phyloP scores from a whole-genome alignment of 2,329 filamentous ascomycete species.

The Microascus cirrosus region DNA sequence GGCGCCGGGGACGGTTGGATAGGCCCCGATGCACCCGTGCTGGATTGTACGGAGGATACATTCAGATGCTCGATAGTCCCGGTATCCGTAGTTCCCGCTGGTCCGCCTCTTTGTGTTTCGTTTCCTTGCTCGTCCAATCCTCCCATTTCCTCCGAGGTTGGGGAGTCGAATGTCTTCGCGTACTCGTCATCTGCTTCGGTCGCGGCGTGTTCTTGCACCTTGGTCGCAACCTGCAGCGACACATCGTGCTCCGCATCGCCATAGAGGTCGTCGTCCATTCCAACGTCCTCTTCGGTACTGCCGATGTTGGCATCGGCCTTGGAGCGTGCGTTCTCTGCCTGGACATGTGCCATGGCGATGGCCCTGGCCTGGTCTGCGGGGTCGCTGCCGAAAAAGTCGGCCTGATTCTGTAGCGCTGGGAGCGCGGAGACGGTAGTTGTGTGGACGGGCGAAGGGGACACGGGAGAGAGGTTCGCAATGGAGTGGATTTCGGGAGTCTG shows the following conservation, averaged over 20 bases:
- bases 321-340: not conserved
- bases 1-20: slow-evolving; percentile 7
- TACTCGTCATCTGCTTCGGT: slow-evolving; percentile 32
- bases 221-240: slow-evolving; percentile 13
- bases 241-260: slow-evolving; percentile 24
- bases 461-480: slow-evolving; percentile 38
- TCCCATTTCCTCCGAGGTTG: not conserved
- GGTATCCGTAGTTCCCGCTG: slow-evolving; percentile 13
- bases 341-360: not conserved
- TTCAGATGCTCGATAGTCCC: slow-evolving; percentile 16
- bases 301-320: slow-evolving; percentile 18
- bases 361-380: slow-evolving; percentile 16
- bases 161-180: slow-evolving; percentile 39
- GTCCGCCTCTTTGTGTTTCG: slow-evolving; percentile 12
- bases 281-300: slow-evolving; percentile 20
- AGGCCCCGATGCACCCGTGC: slow-evolving; percentile 11
- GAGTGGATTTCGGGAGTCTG: slow-evolving; percentile 29
- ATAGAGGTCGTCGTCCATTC: slow-evolving; percentile 26
- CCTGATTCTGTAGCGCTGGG: slow-evolving; percentile 39
- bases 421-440: slow-evolving; percentile 33
- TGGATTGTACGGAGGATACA: slow-evolving; percentile 13
- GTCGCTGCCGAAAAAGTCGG: slow-evolving; percentile 37
- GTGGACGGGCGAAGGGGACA: slow-evolving; percentile 38
- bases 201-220: slow-evolving; percentile 14
- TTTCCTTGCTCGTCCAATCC: not conserved